Evolutionary conservation across 2,329 filamentous ascomycete species (phyloP).

Genomic region (Epichloe baconii): DNA sequence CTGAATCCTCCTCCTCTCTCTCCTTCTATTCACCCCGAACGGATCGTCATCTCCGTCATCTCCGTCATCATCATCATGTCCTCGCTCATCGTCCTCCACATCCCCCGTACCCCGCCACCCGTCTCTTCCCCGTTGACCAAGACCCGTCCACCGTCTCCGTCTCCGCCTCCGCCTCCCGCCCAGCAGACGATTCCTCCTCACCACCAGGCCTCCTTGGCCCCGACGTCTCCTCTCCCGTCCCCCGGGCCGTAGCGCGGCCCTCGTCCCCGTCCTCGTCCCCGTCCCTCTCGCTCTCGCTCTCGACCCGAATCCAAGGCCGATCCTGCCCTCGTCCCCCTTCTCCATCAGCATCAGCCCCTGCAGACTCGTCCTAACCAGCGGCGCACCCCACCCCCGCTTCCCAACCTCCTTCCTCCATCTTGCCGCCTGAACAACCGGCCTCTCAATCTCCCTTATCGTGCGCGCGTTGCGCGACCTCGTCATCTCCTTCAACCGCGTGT

Average conservation of each 20-base stretch:
- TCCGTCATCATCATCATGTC: background rate
- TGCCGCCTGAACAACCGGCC: constrained; percentile 33
- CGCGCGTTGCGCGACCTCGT: constrained; percentile 42
- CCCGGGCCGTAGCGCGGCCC: too few relatives aligned
- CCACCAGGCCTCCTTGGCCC: background rate
- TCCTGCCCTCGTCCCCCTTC: constrained; percentile 17
- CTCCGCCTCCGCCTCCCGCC: too few relatives aligned
- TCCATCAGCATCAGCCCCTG: constrained; percentile 31
- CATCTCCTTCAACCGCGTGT: constrained; percentile 49
- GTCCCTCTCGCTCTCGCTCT: background rate
- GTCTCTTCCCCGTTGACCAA: background rate
- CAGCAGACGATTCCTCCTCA: background rate
- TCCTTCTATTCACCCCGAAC: constrained; percentile 22
- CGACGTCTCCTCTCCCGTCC: too few relatives aligned
- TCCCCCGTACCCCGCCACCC: background rate
- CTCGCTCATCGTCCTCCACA: background rate
- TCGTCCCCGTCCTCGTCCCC: too few relatives aligned
- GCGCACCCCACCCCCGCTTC: constrained; percentile 8
- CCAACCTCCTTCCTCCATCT: constrained; percentile 11
- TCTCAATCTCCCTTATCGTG: constrained; percentile 35
- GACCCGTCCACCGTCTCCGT: background rate
- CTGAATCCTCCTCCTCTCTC: constrained; percentile 16
- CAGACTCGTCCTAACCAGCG: constrained; percentile 22
- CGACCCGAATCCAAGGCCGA: constrained; percentile 10
- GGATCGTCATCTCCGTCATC: constrained; percentile 19